Conservation (phyloP, 441 rosid genomes). For the Dalechampia spathulata region DNA sequence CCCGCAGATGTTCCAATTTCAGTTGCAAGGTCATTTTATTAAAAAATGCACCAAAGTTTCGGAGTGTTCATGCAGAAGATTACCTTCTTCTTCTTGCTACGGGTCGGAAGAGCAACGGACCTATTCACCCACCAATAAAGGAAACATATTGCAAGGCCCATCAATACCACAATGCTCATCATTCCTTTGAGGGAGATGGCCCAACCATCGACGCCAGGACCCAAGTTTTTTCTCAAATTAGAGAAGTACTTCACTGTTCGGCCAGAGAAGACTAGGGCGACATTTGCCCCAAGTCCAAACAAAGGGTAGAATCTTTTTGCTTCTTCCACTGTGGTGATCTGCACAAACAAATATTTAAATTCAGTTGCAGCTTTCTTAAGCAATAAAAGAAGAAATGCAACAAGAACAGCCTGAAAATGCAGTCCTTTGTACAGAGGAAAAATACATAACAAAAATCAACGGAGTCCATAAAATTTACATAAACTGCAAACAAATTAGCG, state of each 20-base stretch:
- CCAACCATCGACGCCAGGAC: slow-evolving; percentile 99
- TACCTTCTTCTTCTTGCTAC: slow-evolving; percentile 98
- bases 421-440: not conserved
- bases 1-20: too few relatives aligned
- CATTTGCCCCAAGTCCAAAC: slow-evolving; percentile 94
- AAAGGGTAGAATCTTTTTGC: slow-evolving; percentile 94
- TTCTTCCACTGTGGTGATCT: slow-evolving; percentile 95
- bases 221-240: slow-evolving; percentile 71
- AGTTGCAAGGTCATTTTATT: too few relatives aligned
- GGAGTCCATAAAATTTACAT: not conserved
- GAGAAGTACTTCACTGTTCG: slow-evolving; percentile 97
- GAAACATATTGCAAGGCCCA: slow-evolving; percentile 80
- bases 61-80: too few relatives aligned
- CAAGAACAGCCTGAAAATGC: not conserved
- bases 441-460: not conserved
- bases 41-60: too few relatives aligned
- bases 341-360: slow-evolving; percentile 17
- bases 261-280: slow-evolving; percentile 90
- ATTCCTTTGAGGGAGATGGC: slow-evolving; percentile 87
- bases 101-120: slow-evolving; percentile 71
- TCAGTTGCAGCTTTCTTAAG: slow-evolving; percentile 4
- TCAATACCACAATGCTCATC: slow-evolving; percentile 92
- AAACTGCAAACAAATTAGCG: not conserved
- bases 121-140: slow-evolving; percentile 97
- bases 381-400: not conserved